Percentiles rank a stretch among this genome's conserved stretches.
phyloP scores from a whole-genome alignment of 768 basidiomycete genomes.

The Holtermanniella nyarrowii region DNA sequence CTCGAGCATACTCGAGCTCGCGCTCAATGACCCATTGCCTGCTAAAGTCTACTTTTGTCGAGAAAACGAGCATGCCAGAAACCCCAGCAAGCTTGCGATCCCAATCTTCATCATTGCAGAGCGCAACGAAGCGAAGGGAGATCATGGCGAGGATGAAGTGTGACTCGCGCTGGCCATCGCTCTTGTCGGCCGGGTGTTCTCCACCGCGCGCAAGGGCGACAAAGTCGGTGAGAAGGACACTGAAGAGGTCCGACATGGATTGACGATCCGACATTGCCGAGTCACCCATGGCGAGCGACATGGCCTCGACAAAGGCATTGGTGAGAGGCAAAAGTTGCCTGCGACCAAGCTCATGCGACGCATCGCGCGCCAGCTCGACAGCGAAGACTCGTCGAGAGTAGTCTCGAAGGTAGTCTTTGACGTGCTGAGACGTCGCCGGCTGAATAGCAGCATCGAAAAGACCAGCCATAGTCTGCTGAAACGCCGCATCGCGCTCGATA shows the following conservation, averaged over 20 bases:
- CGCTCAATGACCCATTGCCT: constrained; percentile 72
- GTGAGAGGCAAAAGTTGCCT: constrained; percentile 38
- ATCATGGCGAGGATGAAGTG: constrained; percentile 34
- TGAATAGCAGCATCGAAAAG: constrained; percentile 25
- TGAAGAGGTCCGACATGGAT: constrained; percentile 54
- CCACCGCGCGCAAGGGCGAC: constrained; percentile 36
- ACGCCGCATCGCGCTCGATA: constrained; percentile 23
- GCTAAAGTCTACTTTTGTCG: constrained; percentile 58
- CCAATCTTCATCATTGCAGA: constrained; percentile 90
- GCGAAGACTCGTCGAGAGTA: constrained; percentile 64
- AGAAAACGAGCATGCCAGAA: constrained; percentile 70
- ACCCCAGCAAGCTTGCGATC: constrained; percentile 80
- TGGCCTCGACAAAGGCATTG: constrained; percentile 27
- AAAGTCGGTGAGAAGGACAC: constrained; percentile 57
- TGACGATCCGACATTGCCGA: constrained; percentile 15
- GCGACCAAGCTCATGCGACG: constrained; percentile 16
- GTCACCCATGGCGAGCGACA: not conserved
- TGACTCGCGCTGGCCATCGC: not conserved
- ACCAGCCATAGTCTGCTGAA: constrained; percentile 20
- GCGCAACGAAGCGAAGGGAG: constrained; percentile 65
- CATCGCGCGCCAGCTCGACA: constrained; percentile 51
- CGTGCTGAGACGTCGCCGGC: constrained; percentile 44
- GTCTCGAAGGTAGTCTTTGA: constrained; percentile 59
- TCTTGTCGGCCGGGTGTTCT: not conserved
- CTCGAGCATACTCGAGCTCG: constrained; percentile 80